Conservation (phyloP, 495 filamentous ascomycete species). For the Penicillium verhagenii region DNA sequence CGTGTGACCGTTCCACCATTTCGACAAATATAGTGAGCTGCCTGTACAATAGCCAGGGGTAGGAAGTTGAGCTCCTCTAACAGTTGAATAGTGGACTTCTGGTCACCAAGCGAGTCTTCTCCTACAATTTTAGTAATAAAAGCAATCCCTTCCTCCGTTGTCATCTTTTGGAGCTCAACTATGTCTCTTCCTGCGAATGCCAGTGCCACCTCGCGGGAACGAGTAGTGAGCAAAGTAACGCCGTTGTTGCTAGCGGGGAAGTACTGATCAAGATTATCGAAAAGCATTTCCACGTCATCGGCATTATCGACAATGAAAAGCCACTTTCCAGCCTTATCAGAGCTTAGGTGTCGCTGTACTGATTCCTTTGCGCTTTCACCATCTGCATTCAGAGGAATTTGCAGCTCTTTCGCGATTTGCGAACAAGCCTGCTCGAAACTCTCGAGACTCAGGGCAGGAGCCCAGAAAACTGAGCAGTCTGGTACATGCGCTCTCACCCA, state of each 20-base stretch:
- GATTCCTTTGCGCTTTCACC: not conserved
- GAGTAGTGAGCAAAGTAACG: slow-evolving; percentile 28
- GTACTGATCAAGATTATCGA: slow-evolving; percentile 17
- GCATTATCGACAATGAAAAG: slow-evolving; percentile 31
- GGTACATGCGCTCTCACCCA: slow-evolving; percentile 61
- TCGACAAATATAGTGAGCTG: slow-evolving; percentile 33
- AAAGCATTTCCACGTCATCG: slow-evolving; percentile 24
- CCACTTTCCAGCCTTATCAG: slow-evolving; percentile 23
- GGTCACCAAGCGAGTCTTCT: slow-evolving; percentile 10
- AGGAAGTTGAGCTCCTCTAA: slow-evolving; percentile 25
- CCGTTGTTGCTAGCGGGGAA: slow-evolving; percentile 25
- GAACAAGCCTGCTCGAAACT: slow-evolving; percentile 2
- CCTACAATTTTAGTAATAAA: slow-evolving; percentile 16
- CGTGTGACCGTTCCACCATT: slow-evolving; percentile 32
- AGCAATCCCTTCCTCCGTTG: slow-evolving; percentile 9
- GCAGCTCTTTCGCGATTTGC: not conserved
- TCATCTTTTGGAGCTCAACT: slow-evolving; percentile 15
- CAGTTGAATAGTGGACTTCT: slow-evolving; percentile 14
- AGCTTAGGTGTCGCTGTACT: not conserved
- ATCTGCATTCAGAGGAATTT: not conserved
- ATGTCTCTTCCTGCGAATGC: slow-evolving; percentile 18
- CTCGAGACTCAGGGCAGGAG: not conserved
- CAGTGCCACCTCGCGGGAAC: slow-evolving; percentile 20
- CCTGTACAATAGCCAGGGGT: slow-evolving; percentile 36
- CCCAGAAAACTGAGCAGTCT: slow-evolving; percentile 10